phyloP scores from a whole-genome alignment of 352 stramenopile genomes.

The Pythium phragmiticola region DNA sequence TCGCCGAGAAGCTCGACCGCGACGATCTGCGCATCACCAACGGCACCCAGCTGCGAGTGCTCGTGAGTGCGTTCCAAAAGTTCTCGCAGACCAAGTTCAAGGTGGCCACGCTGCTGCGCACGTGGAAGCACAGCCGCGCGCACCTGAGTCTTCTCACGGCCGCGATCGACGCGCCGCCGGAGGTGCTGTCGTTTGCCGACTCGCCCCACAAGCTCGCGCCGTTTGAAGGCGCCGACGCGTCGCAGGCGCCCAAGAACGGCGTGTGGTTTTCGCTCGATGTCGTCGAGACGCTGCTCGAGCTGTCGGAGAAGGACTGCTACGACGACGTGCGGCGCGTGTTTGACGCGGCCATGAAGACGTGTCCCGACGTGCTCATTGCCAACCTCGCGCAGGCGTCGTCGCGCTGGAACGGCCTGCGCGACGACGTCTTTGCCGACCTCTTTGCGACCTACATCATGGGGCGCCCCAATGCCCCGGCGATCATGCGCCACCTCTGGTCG shows the following conservation, averaged over 20 bases:
- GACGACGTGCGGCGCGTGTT: constrained; percentile 78
- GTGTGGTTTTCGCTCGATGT: constrained; percentile 87
- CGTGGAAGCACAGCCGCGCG: constrained; percentile 78
- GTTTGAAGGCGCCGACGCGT: constrained; percentile 86
- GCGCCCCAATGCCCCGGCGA: constrained; percentile 80
- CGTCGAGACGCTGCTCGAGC: constrained; percentile 74
- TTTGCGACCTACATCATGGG: constrained; percentile 87
- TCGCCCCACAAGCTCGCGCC: constrained; percentile 77
- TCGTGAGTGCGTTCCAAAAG: constrained; percentile 78
- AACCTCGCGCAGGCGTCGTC: constrained; percentile 77
- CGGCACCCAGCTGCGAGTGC: constrained; percentile 57
- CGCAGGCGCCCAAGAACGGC: constrained; percentile 80
- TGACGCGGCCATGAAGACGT: constrained; percentile 79
- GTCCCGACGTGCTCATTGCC: constrained; percentile 83
- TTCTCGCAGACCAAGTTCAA: constrained; percentile 84
- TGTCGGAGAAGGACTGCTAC: constrained; percentile 86
- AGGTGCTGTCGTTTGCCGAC: constrained; percentile 80
- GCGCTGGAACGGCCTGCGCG: constrained; percentile 79
- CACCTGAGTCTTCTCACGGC: constrained; percentile 78
- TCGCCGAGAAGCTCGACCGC: constrained; percentile 82
- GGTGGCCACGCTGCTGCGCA: constrained; percentile 61
- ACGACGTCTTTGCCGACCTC: constrained; percentile 87
- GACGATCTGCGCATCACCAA: constrained; percentile 70
- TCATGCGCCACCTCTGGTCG: constrained; percentile 87
- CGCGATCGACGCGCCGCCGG: constrained; percentile 73